Evolutionary conservation across 768 basidiomycete genomes (phyloP).

Genomic region (Nevesoporus exiguus): DNA sequence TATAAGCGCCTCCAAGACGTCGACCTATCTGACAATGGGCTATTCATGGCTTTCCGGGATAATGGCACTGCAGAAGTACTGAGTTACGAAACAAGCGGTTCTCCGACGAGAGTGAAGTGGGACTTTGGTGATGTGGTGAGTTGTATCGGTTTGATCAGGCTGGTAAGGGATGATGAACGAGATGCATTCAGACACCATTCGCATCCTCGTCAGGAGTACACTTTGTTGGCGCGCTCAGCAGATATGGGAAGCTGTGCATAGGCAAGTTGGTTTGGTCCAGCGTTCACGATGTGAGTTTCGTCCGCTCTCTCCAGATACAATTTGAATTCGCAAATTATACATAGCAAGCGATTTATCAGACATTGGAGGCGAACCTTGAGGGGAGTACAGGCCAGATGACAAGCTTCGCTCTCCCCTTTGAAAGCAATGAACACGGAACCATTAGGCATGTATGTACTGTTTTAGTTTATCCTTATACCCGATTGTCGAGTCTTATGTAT

Average conservation of each 20-base stretch:
- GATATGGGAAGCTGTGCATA: slow-evolving; percentile 50
- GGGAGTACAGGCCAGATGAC: slow-evolving; percentile 45
- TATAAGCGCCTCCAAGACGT: slow-evolving; percentile 61
- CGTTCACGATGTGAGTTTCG: slow-evolving; percentile 43
- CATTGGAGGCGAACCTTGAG: slow-evolving; percentile 48
- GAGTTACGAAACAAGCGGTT: slow-evolving; percentile 37
- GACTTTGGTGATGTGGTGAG: slow-evolving; percentile 56
- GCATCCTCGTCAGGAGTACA: slow-evolving; percentile 43
- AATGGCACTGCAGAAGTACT: slow-evolving; percentile 60
- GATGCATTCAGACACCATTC: slow-evolving; percentile 37
- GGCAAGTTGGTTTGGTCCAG: slow-evolving; percentile 69
- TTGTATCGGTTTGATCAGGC: background rate
- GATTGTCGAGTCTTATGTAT: background rate
- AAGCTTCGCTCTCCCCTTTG: slow-evolving; percentile 61
- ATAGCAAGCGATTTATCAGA: slow-evolving; percentile 53
- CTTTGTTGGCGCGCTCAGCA: slow-evolving; percentile 56
- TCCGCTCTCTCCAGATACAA: background rate
- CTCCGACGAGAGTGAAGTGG: slow-evolving; percentile 44
- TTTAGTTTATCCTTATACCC: background rate
- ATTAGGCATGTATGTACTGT: slow-evolving; percentile 55
- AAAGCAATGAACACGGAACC: slow-evolving; percentile 61
- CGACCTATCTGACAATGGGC: slow-evolving; percentile 51
- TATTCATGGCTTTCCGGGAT: slow-evolving; percentile 54
- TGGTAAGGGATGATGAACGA: background rate
- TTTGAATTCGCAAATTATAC: slow-evolving; percentile 1